A percentile compares a stretch with the other conserved stretches of the same genome.
phyloP scores from a whole-genome alignment of 805 yeast genomes.

The Cyberlindnera sargentensis region DNA sequence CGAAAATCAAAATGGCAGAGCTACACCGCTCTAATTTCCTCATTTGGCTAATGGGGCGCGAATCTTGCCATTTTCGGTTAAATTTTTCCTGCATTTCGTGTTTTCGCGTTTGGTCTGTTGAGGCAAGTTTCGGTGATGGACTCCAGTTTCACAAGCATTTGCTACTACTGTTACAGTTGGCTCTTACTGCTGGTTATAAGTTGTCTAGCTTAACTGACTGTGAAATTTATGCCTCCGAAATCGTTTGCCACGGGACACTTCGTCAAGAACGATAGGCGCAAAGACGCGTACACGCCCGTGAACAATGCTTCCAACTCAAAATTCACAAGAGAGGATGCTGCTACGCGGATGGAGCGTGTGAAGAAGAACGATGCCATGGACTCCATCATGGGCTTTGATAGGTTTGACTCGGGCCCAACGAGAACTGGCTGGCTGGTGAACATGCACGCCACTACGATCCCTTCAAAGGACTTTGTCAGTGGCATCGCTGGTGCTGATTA shows the following conservation, averaged over 20 bases:
- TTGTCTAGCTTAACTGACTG: too few species aligned
- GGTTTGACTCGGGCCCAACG: conserved; percentile 64
- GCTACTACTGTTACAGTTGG: too few species aligned
- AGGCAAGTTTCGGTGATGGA: too few species aligned
- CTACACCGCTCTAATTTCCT: too few species aligned
- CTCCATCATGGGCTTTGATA: conserved; percentile 79
- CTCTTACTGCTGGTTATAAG: too few species aligned
- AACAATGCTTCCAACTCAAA: conserved; percentile 32
- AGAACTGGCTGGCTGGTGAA: conserved; percentile 87
- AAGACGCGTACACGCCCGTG: conserved; percentile 18
- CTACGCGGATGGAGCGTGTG: conserved; percentile 42
- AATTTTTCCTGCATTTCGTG: too few species aligned
- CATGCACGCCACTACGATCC: conserved; percentile 81
- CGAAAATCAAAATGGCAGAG: too few species aligned
- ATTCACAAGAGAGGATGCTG: conserved; percentile 13
- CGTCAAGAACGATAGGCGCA: conserved; percentile 32
- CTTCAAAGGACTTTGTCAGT: conserved; percentile 47
- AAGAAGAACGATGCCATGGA: conserved; percentile 65
- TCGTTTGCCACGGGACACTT: conserved; percentile 49
- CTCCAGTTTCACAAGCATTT: too few species aligned
- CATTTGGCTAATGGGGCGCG: too few species aligned
- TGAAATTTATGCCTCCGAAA: conserved; percentile 22
- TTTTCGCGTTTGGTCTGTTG: too few species aligned
- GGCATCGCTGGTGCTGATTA: conserved; percentile 90
- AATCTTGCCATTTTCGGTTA: too few species aligned